phyloP scores from a whole-genome alignment of 768 basidiomycete genomes.

The Mycena galericulata region DNA sequence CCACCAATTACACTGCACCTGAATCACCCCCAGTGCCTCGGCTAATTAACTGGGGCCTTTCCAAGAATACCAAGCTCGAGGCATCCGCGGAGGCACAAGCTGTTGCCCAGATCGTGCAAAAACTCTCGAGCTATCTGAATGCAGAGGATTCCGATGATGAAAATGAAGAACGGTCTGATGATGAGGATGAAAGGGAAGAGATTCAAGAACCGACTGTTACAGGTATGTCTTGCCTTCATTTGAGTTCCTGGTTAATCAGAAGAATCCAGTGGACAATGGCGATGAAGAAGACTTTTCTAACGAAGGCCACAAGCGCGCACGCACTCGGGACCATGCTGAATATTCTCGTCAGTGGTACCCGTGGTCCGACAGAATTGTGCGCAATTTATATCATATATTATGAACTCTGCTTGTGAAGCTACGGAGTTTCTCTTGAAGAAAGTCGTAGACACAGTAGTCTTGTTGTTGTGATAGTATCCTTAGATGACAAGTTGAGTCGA shows the following conservation, averaged over 20 bases:
- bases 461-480: background rate
- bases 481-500: background rate
- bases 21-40: background rate
- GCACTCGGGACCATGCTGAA: background rate
- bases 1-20: no score
- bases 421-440: background rate
- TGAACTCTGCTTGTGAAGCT: no score
- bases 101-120: background rate
- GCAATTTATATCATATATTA: no score
- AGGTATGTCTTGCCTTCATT: background rate
- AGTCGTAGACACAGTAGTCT: background rate
- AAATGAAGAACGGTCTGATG: background rate
- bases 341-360: constrained; percentile 7
- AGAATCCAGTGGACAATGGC: constrained; percentile 2
- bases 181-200: background rate
- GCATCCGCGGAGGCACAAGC: background rate
- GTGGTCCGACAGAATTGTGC: constrained; percentile 5
- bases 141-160: background rate
- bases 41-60: constrained; percentile 3
- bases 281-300: background rate
- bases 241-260: background rate
- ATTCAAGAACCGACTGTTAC: background rate
- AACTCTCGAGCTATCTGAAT: background rate
- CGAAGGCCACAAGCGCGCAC: constrained; percentile 1
- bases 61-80: background rate